Percentiles rank a stretch among this genome's conserved stretches.
Evolutionary conservation across 2,329 filamentous ascomycete genomes (phyloP).

Genomic region (Talaromyces pinophilus): DNA sequence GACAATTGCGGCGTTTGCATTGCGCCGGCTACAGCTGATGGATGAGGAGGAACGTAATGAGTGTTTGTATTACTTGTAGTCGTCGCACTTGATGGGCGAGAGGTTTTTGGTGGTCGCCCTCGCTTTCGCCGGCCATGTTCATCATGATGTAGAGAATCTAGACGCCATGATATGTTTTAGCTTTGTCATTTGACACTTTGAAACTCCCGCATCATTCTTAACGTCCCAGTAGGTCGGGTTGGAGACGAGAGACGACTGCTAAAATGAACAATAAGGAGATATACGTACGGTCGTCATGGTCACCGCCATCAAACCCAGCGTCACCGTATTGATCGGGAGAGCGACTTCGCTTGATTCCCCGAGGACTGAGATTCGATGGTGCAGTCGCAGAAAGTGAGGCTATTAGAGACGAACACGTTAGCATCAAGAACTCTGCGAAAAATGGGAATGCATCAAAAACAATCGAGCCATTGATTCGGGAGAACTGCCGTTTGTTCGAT

Average conservation of each 20-base stretch:
- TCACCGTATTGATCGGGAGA: conserved; percentile 70
- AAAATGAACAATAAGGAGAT: conserved; percentile 25
- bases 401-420: conserved; percentile 35
- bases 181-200: conserved; percentile 23
- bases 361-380: conserved; percentile 59
- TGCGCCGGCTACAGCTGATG: conserved; percentile 34
- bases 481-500: background rate
- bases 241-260: background rate
- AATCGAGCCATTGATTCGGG: background rate
- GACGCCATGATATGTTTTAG: conserved; percentile 24
- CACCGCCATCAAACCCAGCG: conserved; percentile 56
- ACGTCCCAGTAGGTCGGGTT: background rate
- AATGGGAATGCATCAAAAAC: background rate
- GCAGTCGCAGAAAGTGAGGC: conserved; percentile 44
- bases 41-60: conserved; percentile 24
- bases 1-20: conserved; percentile 46
- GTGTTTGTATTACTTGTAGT: conserved; percentile 23
- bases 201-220: background rate
- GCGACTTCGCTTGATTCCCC: conserved; percentile 76
- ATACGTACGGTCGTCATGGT: conserved; percentile 74
- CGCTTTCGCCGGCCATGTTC: conserved; percentile 52
- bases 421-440: background rate
- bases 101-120: conserved; percentile 53
- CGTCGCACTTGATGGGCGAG: conserved; percentile 40
- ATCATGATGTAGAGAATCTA: conserved; percentile 31